phyloP scores from a whole-genome alignment of 257 asterid species.

The Solanum commersonii region DNA sequence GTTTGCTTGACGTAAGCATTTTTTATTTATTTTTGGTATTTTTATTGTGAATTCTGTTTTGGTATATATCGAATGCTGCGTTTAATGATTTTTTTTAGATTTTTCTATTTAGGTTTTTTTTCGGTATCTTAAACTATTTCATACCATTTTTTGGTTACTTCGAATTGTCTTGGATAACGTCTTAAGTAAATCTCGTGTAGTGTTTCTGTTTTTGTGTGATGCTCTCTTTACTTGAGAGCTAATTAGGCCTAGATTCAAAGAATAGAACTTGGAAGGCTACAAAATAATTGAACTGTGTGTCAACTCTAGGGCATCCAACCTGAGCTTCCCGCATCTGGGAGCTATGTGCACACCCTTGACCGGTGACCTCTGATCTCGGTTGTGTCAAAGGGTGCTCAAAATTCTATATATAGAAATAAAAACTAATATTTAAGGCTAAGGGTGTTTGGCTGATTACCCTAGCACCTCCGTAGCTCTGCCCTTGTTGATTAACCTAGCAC shows the following conservation, averaged over 20 bases:
- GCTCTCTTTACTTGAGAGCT: background rate
- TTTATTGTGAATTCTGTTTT: background rate
- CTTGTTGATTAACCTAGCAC: too few relatives aligned
- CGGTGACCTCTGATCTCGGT: background rate
- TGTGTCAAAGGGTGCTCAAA: background rate
- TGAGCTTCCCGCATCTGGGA: background rate
- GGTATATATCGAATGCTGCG: background rate
- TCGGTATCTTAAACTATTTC: background rate
- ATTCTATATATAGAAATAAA: background rate
- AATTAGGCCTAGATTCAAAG: background rate
- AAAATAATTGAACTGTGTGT: background rate
- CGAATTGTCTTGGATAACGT: background rate
- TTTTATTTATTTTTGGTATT: background rate
- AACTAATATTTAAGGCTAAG: background rate
- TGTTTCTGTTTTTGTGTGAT: background rate
- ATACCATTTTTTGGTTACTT: background rate
- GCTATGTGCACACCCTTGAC: background rate
- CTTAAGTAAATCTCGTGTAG: background rate
- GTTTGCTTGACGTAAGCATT: slow-evolving; percentile 68
- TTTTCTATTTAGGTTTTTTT: background rate
- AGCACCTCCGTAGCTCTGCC: background rate
- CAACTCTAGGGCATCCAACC: background rate
- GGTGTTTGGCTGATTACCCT: background rate
- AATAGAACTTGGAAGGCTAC: background rate
- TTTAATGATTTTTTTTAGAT: background rate